Evolutionary conservation across 495 filamentous ascomycete genomes (phyloP).

Genomic region (Friedmanniomyces endolithicus): DNA sequence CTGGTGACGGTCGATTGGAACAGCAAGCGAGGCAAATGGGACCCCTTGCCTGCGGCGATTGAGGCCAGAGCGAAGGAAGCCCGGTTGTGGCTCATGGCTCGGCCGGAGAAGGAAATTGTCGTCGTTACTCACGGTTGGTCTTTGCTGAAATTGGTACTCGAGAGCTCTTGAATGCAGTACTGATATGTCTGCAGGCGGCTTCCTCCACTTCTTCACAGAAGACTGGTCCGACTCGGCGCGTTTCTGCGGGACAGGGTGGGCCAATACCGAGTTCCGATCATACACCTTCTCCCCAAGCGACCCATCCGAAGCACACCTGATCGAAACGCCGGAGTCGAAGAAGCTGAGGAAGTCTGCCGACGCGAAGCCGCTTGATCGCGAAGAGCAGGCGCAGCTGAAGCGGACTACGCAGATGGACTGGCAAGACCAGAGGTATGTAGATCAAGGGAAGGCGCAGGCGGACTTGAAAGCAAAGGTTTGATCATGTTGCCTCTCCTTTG

Average conservation of each 20-base stretch:
- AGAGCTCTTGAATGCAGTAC: background rate
- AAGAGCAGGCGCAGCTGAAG: constrained; percentile 34
- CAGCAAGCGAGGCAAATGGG: constrained; percentile 51
- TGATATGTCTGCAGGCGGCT: constrained; percentile 33
- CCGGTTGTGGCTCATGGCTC: constrained; percentile 54
- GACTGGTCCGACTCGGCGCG: constrained; percentile 53
- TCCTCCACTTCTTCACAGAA: constrained; percentile 67
- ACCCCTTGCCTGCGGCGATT: constrained; percentile 45
- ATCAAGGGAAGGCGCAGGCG: background rate
- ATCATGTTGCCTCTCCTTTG: background rate
- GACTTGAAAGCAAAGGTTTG: constrained; percentile 11
- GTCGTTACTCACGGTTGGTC: constrained; percentile 51
- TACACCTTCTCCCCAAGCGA: constrained; percentile 44
- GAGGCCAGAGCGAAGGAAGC: constrained; percentile 49
- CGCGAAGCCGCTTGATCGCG: constrained; percentile 34
- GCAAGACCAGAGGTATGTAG: constrained; percentile 4
- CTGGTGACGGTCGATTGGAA: constrained; percentile 50
- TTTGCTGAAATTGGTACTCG: no score
- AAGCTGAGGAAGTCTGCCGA: constrained; percentile 43
- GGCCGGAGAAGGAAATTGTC: constrained; percentile 48
- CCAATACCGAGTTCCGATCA: constrained; percentile 68
- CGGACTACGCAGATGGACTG: constrained; percentile 3
- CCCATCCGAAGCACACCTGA: constrained; percentile 40
- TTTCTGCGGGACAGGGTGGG: constrained; percentile 61
- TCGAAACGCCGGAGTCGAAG: constrained; percentile 52